Base-by-base conservation (phyloP, 352 stramenopile species). In the Phytophthora melonis region DNA sequence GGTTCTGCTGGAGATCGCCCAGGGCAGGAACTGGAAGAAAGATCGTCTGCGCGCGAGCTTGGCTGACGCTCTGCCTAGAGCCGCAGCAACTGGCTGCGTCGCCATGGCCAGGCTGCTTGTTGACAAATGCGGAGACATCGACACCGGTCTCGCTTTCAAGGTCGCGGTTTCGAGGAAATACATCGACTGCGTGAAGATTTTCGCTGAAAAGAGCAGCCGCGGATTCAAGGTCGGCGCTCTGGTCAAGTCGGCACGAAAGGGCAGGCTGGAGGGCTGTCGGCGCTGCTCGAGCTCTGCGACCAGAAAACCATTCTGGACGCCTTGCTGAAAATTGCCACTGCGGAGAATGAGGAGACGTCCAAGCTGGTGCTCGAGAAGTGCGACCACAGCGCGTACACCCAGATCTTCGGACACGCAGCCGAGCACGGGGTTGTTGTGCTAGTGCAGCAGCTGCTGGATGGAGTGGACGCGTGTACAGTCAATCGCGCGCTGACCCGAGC, bases 291-390 rank as follows among this genome's bases (percentile, higher is more conserved):
- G 23, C 54, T 36, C 16, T 25, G 54, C n/a, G 14, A 49, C 13
- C 27, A 23, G 3, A n/a, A 43, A 5, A 27, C 27, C 5, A 25
- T 60, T 8, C 14, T 43, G 18, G n/a, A 47, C 8, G 54, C 54
- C 10, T 49, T 60, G 30, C 4, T 45, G 14, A 18, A 45, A 9
- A 45, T 58, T 47, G 54, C 8, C 14, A 11, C 19, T 5, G 30
- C 9, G 45, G 54, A 30, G 13, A 23, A 47, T n/a, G 19, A n/a
- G 7, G 11, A 60, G 16, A 45, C 25, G 30, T 47, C 30, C 3
- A 60, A 49, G 54, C 18, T 60, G 16, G 7, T 60, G 16, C 54
- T 60, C 9, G 30, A 23, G n/a, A 60, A 45, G 25, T 47, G 54
- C 18, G 54, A 49, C 8, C 30, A 21, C 1, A 45, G 16, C 8